These are phyloP conservation scores for Alternaria metachromatica DNA, from an alignment of 2,329 filamentous ascomycete genomes.

Conservation along the genomic window DNA sequence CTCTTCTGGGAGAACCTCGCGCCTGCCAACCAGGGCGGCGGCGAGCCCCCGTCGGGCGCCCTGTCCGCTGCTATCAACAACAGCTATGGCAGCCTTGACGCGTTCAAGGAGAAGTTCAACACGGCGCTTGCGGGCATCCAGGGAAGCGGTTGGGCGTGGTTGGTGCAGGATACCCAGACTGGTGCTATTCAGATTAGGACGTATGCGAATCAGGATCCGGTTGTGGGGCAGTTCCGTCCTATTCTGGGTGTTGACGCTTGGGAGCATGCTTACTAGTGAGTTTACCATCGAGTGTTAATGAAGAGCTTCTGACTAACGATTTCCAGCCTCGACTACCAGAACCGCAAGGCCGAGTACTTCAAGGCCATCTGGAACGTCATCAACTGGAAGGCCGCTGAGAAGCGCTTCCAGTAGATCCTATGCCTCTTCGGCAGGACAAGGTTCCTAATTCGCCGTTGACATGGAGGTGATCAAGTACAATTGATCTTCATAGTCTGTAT, in stretches of 20 bases:
- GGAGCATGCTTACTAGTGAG: slow-evolving; percentile 69
- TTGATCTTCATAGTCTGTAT: neutral
- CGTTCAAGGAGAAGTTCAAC: slow-evolving; percentile 69
- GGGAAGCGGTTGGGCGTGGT: slow-evolving; percentile 69
- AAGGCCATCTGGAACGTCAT: slow-evolving; percentile 91
- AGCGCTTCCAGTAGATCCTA: slow-evolving; percentile 65
- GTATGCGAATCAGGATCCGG: slow-evolving; percentile 87
- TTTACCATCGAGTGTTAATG: accelerated
- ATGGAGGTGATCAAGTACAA: neutral
- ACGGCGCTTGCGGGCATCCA: slow-evolving; percentile 69
- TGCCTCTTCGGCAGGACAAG: neutral
- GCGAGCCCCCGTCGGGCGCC: slow-evolving; percentile 66
- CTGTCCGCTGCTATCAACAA: slow-evolving; percentile 65
- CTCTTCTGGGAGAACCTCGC: slow-evolving; percentile 75
- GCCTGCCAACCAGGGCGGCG: slow-evolving; percentile 70
- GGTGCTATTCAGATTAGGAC: slow-evolving; percentile 69
- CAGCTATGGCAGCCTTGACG: slow-evolving; percentile 64
- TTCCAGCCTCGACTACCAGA: slow-evolving; percentile 80
- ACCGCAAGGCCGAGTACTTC: slow-evolving; percentile 97
- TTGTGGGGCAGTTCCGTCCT: slow-evolving; percentile 81
- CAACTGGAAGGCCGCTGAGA: slow-evolving; percentile 91
- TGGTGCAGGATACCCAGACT: slow-evolving; percentile 68
- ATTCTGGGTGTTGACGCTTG: slow-evolving; percentile 91
- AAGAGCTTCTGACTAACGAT: neutral
- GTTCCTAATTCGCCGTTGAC: slow-evolving; percentile 6